phyloP scores from a whole-genome alignment of 768 basidiomycete genomes.

The Calocybe gangraenosa region DNA sequence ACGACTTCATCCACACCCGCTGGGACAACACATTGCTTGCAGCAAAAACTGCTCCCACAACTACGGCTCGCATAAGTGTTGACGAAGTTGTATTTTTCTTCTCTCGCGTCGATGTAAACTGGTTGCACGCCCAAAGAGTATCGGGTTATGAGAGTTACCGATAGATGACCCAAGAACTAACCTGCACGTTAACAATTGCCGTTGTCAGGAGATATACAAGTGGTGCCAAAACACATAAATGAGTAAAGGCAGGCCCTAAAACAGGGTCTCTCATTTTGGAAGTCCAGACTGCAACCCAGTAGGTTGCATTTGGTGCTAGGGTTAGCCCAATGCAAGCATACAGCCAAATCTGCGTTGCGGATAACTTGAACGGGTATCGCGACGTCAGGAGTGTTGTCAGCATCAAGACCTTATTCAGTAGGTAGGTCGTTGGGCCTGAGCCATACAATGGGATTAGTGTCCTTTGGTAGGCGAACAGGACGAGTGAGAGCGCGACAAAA shows the following conservation, averaged over 20 bases:
- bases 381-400: conserved; percentile 33
- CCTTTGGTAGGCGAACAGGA: conserved; percentile 58
- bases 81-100: conserved; percentile 7
- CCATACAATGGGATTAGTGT: conserved; percentile 70
- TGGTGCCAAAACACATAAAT: conserved; percentile 53
- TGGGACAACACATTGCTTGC: conserved; percentile 22
- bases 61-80: conserved; percentile 19
- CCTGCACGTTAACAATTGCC: conserved; percentile 32
- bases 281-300: conserved; percentile 61
- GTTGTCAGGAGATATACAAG: conserved; percentile 48
- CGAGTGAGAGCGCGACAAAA: conserved; percentile 42
- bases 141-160: neutral
- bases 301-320: conserved; percentile 56
- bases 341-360: conserved; percentile 25
- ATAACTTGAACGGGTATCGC: conserved; percentile 34
- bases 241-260: conserved; percentile 56
- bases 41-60: conserved; percentile 23
- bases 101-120: conserved; percentile 10
- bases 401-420: conserved; percentile 37
- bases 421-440: conserved; percentile 45
- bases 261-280: conserved; percentile 48
- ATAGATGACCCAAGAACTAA: conserved; percentile 17
- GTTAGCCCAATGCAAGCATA: conserved; percentile 38
- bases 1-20: conserved; percentile 25
- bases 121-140: neutral